These are phyloP conservation scores for Acrocalymma vagum DNA, from an alignment of 2,329 filamentous ascomycete genomes.

Conservation along the genomic window DNA sequence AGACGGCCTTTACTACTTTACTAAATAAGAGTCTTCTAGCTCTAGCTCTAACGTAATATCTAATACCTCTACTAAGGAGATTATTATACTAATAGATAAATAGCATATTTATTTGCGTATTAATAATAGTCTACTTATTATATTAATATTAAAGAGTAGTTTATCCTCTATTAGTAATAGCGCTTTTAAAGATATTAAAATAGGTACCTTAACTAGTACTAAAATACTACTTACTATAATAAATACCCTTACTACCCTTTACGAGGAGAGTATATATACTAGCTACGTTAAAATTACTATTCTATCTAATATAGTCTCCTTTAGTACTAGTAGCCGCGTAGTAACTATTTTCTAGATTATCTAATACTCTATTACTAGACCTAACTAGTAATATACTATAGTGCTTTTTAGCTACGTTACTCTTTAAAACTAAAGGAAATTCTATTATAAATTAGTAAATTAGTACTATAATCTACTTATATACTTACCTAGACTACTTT, in stretches of 20 bases:
- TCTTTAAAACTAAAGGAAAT: conserved; percentile 15
- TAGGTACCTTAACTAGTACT: conserved; percentile 9
- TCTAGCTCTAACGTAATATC: conserved; percentile 13
- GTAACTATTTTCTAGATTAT: conserved; percentile 10
- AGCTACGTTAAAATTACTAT: conserved; percentile 11
- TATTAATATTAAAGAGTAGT: conserved; percentile 8
- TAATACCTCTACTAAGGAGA: conserved; percentile 7
- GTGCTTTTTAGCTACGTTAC: conserved; percentile 11
- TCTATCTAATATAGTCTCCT: conserved; percentile 10
- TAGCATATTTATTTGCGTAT: conserved; percentile 13
- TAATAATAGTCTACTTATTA: conserved; percentile 8
- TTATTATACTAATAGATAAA: conserved; percentile 16
- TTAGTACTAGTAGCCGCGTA: conserved; percentile 10
- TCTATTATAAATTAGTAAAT: conserved; percentile 14
- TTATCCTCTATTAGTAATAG: conserved; percentile 8
- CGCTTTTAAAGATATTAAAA: conserved; percentile 11
- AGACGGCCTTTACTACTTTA: conserved; percentile 15
- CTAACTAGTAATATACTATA: conserved; percentile 14
- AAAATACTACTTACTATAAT: conserved; percentile 17
- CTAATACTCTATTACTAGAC: conserved; percentile 13
- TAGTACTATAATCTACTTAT: conserved; percentile 11
- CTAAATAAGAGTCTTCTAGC: conserved; percentile 11
- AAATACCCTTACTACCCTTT: conserved; percentile 9
- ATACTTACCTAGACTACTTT: conserved; percentile 20
- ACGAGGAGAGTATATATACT: conserved; percentile 14